Evolutionary conservation across 2,329 filamentous ascomycete genomes (phyloP).

Genomic region (Pseudogymnoascus sp.): DNA sequence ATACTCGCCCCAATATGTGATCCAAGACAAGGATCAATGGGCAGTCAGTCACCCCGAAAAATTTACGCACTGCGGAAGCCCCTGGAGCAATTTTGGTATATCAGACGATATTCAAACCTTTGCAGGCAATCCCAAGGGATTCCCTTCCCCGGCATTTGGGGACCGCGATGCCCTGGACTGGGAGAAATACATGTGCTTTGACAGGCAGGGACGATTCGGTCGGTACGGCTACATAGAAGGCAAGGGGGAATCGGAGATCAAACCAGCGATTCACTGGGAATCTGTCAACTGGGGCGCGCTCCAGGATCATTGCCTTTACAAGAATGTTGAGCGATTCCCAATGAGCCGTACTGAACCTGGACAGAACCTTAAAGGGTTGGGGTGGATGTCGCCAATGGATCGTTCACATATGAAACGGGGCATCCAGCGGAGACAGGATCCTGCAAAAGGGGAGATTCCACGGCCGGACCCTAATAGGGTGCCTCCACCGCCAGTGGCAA

Average conservation of each 20-base stretch:
- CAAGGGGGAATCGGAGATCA: conserved; percentile 12
- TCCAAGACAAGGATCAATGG: conserved; percentile 60
- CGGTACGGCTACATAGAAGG: conserved; percentile 51
- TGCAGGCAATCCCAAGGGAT: conserved; percentile 51
- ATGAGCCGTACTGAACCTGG: neutral
- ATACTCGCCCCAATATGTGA: conserved; percentile 62
- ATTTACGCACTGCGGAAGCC: conserved; percentile 59
- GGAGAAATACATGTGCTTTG: conserved; percentile 58
- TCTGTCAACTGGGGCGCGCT: conserved; percentile 63
- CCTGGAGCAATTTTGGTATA: conserved; percentile 34
- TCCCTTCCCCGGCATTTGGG: conserved; percentile 56
- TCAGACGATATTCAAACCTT: conserved; percentile 58
- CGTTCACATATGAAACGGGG: neutral
- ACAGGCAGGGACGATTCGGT: conserved; percentile 62
- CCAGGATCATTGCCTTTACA: conserved; percentile 57
- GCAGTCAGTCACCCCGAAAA: conserved; percentile 47
- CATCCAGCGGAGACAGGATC: conserved; percentile 8
- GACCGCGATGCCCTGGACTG: conserved; percentile 54
- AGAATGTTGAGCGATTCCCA: conserved; percentile 58
- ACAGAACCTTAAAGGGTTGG: neutral
- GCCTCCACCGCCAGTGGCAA: neutral
- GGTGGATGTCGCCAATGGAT: conserved; percentile 28
- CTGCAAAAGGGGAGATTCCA: neutral
- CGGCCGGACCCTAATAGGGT: conserved; percentile 9
- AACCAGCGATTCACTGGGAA: conserved; percentile 49